Conservation (phyloP, 2,329 filamentous ascomycete species). For the Blumeria hordei region DNA sequence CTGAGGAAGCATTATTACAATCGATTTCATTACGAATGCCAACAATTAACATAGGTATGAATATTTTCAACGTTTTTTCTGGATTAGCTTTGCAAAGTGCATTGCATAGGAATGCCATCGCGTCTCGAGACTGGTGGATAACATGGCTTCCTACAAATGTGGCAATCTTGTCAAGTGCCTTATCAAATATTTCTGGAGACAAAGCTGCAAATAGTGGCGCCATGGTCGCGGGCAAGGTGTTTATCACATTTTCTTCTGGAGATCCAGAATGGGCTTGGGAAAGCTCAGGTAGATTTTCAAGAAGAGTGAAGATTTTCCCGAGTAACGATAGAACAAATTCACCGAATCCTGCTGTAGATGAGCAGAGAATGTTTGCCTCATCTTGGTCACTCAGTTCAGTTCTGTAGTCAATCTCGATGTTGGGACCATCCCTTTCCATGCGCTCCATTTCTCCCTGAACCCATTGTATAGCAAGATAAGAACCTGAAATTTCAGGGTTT, state of each 20-base stretch:
- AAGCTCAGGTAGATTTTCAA: slow-evolving; percentile 87
- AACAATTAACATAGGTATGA: slow-evolving; percentile 72
- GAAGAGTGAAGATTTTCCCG: slow-evolving; percentile 78
- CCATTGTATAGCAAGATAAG: slow-evolving; percentile 68
- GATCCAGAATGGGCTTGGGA: slow-evolving; percentile 71
- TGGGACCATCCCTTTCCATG: slow-evolving; percentile 69
- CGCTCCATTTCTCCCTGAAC: slow-evolving; percentile 83
- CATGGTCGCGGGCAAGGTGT: slow-evolving; percentile 75
- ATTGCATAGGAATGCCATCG: slow-evolving; percentile 97
- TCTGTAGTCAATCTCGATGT: slow-evolving; percentile 67
- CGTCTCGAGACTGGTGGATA: slow-evolving; percentile 86
- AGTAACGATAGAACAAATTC: slow-evolving; percentile 83
- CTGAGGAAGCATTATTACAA: slow-evolving; percentile 85
- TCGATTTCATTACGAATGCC: slow-evolving; percentile 94
- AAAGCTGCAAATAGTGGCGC: slow-evolving; percentile 75
- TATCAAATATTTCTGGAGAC: slow-evolving; percentile 80
- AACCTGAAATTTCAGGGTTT: slow-evolving; percentile 42
- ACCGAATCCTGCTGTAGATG: slow-evolving; percentile 78
- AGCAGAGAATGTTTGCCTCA: slow-evolving; percentile 69
- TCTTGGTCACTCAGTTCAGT: slow-evolving; percentile 62
- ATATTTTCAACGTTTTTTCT: slow-evolving; percentile 71
- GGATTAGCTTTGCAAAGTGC: slow-evolving; percentile 89
- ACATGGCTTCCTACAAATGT: slow-evolving; percentile 84
- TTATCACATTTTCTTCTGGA: slow-evolving; percentile 91
- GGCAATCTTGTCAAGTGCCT: slow-evolving; percentile 75